Conservation (phyloP, 352 stramenopile genomes). For the Lagenidium giganteum region DNA sequence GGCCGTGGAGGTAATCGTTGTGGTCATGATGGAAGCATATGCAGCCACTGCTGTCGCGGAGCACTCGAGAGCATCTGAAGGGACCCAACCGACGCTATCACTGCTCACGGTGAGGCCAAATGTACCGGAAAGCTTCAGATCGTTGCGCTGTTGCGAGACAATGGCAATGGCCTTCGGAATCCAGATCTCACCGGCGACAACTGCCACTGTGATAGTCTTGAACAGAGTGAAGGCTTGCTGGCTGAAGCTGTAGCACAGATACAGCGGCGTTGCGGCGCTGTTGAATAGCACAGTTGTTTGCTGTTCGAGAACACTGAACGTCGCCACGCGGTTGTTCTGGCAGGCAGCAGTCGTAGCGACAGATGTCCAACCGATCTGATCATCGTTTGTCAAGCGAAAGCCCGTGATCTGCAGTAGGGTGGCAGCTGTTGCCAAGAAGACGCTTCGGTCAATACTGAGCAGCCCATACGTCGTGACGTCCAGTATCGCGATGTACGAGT, state of each 20-base stretch:
- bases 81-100: constrained; percentile 61
- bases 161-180: constrained; percentile 34
- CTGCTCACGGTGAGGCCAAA: constrained; percentile 55
- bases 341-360: constrained; percentile 25
- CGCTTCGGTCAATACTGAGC: constrained; percentile 27
- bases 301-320: constrained; percentile 24
- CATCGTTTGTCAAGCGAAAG: constrained; percentile 38
- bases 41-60: constrained; percentile 16
- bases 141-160: constrained; percentile 36
- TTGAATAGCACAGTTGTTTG: constrained; percentile 26
- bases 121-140: constrained; percentile 36
- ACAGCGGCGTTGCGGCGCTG: constrained; percentile 26
- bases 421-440: constrained; percentile 34
- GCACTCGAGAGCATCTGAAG: constrained; percentile 33
- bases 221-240: constrained; percentile 55
- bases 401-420: constrained; percentile 40
- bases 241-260: constrained; percentile 64
- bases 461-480: constrained; percentile 45
- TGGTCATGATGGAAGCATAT: constrained; percentile 39
- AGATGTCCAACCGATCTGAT: constrained; percentile 50
- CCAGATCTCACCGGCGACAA: constrained; percentile 51
- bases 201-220: constrained; percentile 19
- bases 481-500: constrained; percentile 35
- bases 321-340: no score
- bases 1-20: constrained; percentile 19